These are phyloP conservation scores for Suhomyces prunicola DNA, from an alignment of 805 yeast species.

Conservation along the genomic window DNA sequence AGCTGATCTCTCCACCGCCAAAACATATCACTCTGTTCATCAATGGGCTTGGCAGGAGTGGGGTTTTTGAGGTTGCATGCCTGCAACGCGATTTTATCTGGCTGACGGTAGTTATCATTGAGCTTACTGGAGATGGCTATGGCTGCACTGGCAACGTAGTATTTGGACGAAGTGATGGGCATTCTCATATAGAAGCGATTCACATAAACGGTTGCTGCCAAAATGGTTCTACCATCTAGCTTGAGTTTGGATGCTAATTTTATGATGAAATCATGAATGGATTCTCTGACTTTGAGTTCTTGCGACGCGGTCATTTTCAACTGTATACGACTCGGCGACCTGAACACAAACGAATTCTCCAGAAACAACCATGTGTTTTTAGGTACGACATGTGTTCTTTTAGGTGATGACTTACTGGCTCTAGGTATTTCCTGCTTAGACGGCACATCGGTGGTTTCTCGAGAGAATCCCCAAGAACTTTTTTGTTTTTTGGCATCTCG, in stretches of 20 bases:
- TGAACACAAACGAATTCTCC: constrained; percentile 29
- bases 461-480: background rate
- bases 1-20: constrained; percentile 47
- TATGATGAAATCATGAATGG: constrained; percentile 37
- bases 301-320: constrained; percentile 30
- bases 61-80: constrained; percentile 37
- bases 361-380: constrained; percentile 37
- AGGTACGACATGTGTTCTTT: background rate
- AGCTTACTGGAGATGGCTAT: constrained; percentile 42
- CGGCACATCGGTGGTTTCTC: background rate
- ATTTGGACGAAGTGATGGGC: constrained; percentile 42
- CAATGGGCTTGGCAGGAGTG: constrained; percentile 21
- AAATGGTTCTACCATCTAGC: constrained; percentile 40
- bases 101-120: constrained; percentile 41
- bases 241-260: constrained; percentile 34
- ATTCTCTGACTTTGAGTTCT: constrained; percentile 36
- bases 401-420: background rate
- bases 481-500: background rate
- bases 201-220: constrained; percentile 39
- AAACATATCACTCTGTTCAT: constrained; percentile 39
- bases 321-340: constrained; percentile 33
- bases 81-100: constrained; percentile 40
- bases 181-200: constrained; percentile 40
- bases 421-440: background rate
- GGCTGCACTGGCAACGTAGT: constrained; percentile 44